A percentile compares a stretch with the other conserved stretches of the same genome.
phyloP scores from a whole-genome alignment of 2,329 filamentous ascomycete species.

The Fonsecaea pedrosoi region DNA sequence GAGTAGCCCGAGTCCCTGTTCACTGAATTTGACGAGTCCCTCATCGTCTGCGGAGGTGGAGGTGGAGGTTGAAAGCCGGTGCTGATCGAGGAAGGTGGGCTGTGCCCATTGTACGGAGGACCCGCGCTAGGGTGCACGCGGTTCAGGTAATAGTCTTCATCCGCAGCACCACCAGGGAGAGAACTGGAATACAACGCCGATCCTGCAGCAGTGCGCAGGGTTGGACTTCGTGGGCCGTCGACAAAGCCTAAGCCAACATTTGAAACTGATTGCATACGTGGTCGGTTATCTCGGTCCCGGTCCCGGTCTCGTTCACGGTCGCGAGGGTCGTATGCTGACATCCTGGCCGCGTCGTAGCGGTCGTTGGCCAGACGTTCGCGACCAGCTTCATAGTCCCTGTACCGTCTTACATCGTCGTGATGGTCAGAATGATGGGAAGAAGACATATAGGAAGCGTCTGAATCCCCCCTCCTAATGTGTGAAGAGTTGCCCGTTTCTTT shows the following conservation, averaged over 20 bases:
- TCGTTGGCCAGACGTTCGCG: conserved; percentile 35
- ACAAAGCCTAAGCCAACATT: conserved; percentile 22
- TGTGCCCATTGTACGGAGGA: conserved; percentile 21
- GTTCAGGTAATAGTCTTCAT: conserved; percentile 38
- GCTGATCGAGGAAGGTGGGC: conserved; percentile 26
- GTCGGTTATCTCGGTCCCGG: conserved; percentile 25
- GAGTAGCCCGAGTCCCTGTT: conserved; percentile 25
- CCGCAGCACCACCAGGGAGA: conserved; percentile 10
- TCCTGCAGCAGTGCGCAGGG: conserved; percentile 5
- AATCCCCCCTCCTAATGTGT: conserved; percentile 26
- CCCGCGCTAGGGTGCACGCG: conserved; percentile 12
- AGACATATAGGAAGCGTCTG: conserved; percentile 27
- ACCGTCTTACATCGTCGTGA: conserved; percentile 31
- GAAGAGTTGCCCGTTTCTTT: conserved; percentile 28
- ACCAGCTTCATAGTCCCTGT: conserved; percentile 34
- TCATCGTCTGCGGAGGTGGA: conserved; percentile 6
- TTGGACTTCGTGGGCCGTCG: conserved; percentile 22
- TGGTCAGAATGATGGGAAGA: conserved; percentile 30
- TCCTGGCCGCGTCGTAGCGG: conserved; percentile 37
- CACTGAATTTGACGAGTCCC: conserved; percentile 19
- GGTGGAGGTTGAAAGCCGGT: conserved; percentile 33
- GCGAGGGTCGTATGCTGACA: conserved; percentile 36
- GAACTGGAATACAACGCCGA: conserved; percentile 12
- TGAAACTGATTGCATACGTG: conserved; percentile 34
- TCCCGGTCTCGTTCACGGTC: conserved; percentile 27